These are phyloP conservation scores for Ceratobasidium sp. DNA, from an alignment of 1,284 basidiomycete genomes.

Conservation along the genomic window DNA sequence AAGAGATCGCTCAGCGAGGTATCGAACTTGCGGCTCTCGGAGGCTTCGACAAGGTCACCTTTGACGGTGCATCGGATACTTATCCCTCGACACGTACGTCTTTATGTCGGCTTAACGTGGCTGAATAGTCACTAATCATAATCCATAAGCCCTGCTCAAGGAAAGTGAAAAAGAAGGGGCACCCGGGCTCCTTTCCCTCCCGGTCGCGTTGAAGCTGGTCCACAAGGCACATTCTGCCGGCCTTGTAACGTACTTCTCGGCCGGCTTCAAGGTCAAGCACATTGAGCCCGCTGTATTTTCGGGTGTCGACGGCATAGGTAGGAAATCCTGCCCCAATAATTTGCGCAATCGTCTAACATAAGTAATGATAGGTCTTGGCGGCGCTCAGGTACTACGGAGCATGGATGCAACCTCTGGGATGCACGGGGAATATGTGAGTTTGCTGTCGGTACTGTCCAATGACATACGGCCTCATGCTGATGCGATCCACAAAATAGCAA, in stretches of 20 bases:
- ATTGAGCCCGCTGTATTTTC: conserved; percentile 2
- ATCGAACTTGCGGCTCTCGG: conserved; percentile 10
- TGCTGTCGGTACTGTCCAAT: conserved; percentile 1
- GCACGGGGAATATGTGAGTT: conserved; percentile 21
- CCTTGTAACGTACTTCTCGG: conserved; percentile 2
- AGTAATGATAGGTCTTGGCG: neutral
- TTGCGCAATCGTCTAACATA: neutral
- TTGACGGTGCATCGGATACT: conserved; percentile 12
- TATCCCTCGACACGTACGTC: conserved; percentile 16
- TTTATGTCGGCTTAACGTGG: neutral
- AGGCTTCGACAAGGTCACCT: conserved; percentile 26
- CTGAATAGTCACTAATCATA: neutral
- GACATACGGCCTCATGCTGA: neutral
- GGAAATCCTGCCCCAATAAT: neutral
- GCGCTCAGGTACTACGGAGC: conserved; percentile 3
- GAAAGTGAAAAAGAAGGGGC: neutral
- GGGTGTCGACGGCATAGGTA: conserved; percentile 17
- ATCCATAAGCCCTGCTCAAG: neutral
- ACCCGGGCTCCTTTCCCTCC: neutral
- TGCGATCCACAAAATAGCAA: neutral
- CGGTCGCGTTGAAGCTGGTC: neutral
- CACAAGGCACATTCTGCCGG: conserved; percentile 1
- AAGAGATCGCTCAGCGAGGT: neutral
- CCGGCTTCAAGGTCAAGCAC: neutral
- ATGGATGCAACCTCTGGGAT: neutral